phyloP scores from a whole-genome alignment of 331 rosid genomes.

The Acacia pycnantha region DNA sequence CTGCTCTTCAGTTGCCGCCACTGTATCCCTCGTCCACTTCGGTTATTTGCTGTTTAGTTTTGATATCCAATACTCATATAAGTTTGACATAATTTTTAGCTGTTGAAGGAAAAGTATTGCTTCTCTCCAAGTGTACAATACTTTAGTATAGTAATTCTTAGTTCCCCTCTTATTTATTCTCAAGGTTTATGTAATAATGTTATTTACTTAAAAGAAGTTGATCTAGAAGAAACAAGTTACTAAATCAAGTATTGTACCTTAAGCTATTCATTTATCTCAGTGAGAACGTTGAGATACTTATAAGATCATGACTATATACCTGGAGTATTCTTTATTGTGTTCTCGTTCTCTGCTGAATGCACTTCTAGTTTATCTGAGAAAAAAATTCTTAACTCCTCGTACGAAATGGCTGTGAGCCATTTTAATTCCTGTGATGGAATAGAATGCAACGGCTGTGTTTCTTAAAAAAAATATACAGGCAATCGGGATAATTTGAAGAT shows the following conservation, averaged over 20 bases:
- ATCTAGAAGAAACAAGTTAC: constrained; percentile 12
- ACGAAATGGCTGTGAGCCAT: no score
- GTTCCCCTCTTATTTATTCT: constrained; percentile 36
- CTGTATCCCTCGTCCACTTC: constrained; percentile 31
- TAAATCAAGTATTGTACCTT: constrained; percentile 15
- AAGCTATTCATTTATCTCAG: background rate
- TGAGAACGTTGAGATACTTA: background rate
- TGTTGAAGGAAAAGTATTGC: constrained; percentile 40
- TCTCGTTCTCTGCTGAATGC: background rate
- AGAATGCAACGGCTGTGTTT: no score
- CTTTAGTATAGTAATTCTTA: constrained; percentile 41
- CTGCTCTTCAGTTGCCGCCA: constrained; percentile 29
- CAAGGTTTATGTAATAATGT: constrained; percentile 34
- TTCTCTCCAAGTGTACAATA: constrained; percentile 55
- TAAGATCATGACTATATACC: background rate
- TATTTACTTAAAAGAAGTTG: constrained; percentile 20
- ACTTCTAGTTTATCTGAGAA: background rate
- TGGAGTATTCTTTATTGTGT: background rate
- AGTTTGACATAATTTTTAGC: constrained; percentile 35
- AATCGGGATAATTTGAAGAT: no score
- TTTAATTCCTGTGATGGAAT: no score
- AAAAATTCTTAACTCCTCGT: background rate
- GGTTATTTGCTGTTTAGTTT: constrained; percentile 24
- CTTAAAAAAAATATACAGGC: no score
- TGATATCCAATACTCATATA: constrained; percentile 28